A percentile compares a stretch with the other conserved stretches of the same genome.
Evolutionary conservation across 169 alveolate genomes (phyloP).

Genomic region (Miamiensis avidus): DNA sequence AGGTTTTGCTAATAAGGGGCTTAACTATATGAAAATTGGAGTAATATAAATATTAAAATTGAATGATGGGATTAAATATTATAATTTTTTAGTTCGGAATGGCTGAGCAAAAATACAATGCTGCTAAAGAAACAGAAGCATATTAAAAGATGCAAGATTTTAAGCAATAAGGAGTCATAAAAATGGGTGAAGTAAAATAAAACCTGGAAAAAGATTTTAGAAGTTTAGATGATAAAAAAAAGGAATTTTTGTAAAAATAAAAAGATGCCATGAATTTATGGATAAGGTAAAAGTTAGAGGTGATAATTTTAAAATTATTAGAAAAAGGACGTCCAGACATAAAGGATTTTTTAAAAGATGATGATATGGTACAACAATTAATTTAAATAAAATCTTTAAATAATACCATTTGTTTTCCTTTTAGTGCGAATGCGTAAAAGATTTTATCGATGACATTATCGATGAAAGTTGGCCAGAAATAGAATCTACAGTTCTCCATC

Average conservation of each 20-base stretch:
- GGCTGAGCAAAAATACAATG: too few relatives aligned
- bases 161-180: not conserved
- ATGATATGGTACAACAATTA: not conserved
- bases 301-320: slow-evolving; percentile 3
- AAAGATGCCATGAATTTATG: slow-evolving; percentile 3
- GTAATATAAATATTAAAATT: too few relatives aligned
- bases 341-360: not conserved
- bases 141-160: not conserved
- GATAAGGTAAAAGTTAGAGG: not conserved
- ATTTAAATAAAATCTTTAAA: not conserved
- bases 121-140: too few relatives aligned
- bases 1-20: too few relatives aligned
- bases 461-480: slow-evolving; percentile 10
- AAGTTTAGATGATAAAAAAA: not conserved
- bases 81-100: too few relatives aligned
- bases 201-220: not conserved
- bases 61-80: too few relatives aligned
- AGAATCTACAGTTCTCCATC: not conserved
- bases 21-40: too few relatives aligned
- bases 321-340: not conserved
- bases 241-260: not conserved
- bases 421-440: slow-evolving; percentile 7
- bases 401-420: too few relatives aligned
- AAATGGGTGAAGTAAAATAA: not conserved
- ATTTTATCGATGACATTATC: not conserved